Conservation (phyloP, 192 early-diverging fungal species). For the Lobosporangium transversale region DNA sequence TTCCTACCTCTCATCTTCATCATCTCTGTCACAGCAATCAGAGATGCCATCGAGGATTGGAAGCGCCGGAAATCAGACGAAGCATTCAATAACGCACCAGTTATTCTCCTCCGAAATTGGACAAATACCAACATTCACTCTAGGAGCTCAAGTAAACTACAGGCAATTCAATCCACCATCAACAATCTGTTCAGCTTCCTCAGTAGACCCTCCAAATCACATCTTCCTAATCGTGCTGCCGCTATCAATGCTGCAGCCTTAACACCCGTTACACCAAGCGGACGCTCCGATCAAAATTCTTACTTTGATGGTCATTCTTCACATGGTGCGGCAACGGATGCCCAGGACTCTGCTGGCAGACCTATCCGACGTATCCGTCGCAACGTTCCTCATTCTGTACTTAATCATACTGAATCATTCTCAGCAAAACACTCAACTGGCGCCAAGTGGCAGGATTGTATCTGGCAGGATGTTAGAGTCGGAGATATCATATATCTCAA, state of each 20-base stretch:
- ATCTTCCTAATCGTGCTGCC: constrained; percentile 16
- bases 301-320: constrained; percentile 54
- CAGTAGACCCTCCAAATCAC: background rate
- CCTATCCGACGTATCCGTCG: constrained; percentile 34
- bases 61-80: constrained; percentile 86
- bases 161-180: constrained; percentile 14
- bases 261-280: constrained; percentile 19
- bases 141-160: constrained; percentile 3
- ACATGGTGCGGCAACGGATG: constrained; percentile 6
- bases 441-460: constrained; percentile 69
- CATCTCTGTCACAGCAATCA: constrained; percentile 79
- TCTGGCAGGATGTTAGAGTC: constrained; percentile 87
- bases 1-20: constrained; percentile 87
- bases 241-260: constrained; percentile 31
- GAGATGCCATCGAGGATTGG: constrained; percentile 95
- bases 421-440: constrained; percentile 2
- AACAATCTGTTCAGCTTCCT: constrained; percentile 7
- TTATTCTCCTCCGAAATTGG: constrained; percentile 66
- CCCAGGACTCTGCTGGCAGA: constrained; percentile 29
- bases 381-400: constrained; percentile 60
- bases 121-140: constrained; percentile 67
- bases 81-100: constrained; percentile 78
- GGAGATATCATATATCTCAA: constrained; percentile 90
- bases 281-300: constrained; percentile 51
- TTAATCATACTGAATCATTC: constrained; percentile 41